Evolutionary conservation across 2,329 filamentous ascomycete genomes (phyloP).

Genomic region (Ophidiomyces ophidiicola): DNA sequence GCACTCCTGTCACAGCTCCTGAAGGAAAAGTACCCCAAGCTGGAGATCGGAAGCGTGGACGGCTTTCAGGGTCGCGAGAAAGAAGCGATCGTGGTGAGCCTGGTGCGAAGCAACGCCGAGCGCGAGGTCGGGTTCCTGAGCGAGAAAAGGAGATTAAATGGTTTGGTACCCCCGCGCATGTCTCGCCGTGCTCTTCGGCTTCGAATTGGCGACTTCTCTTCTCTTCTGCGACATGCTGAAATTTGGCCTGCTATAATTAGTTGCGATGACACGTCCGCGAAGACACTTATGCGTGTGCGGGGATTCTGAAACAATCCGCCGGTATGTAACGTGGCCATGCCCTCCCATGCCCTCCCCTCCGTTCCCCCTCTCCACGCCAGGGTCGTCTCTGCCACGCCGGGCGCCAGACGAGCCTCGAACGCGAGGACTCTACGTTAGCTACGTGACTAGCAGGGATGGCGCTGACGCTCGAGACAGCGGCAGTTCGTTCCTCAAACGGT

Average conservation of each 20-base stretch:
- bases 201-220: neutral
- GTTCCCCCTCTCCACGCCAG: neutral
- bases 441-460: neutral
- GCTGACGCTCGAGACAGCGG: slow-evolving; percentile 44
- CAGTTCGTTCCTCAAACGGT: slow-evolving; percentile 69
- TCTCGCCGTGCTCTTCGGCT: neutral
- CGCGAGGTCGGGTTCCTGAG: slow-evolving; percentile 85
- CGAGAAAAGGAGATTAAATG: slow-evolving; percentile 85
- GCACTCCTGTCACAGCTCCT: slow-evolving; percentile 62
- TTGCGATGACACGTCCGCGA: slow-evolving; percentile 92
- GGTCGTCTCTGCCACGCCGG: neutral
- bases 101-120: slow-evolving; percentile 82
- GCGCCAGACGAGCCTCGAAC: too few relatives aligned
- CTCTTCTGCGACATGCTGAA: neutral
- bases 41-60: slow-evolving; percentile 93
- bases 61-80: slow-evolving; percentile 97
- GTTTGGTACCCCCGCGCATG: slow-evolving; percentile 40
- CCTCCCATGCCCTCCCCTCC: too few relatives aligned
- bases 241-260: slow-evolving; percentile 35
- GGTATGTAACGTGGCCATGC: too few relatives aligned
- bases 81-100: slow-evolving; percentile 80
- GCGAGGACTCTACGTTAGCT: too few relatives aligned
- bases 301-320: slow-evolving; percentile 83
- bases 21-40: slow-evolving; percentile 66
- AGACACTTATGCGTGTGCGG: slow-evolving; percentile 82